Evolutionary conservation across 345 rosid species (phyloP), one percentile per base, ranked within the genome.

Genomic region (Dipteronia sinensis): DNA sequence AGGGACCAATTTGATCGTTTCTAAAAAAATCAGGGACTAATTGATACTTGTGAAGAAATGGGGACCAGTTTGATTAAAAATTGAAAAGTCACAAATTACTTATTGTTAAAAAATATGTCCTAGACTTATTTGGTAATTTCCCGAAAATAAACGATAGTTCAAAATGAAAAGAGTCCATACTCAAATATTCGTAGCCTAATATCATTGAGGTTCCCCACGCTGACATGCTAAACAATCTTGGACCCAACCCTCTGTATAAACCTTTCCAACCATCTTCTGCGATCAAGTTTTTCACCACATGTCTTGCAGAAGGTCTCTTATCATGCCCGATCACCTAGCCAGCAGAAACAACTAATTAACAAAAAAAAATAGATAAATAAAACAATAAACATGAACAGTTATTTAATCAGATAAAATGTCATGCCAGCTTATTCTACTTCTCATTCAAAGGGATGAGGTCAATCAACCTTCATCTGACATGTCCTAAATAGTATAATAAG

Each of bases 131-230:
- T 42, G 46, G 46, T 42, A 42, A 42, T 42, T 49, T 13, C 29
- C 19, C 31, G 29, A 25, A n/a, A 72, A 19, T 63, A 65, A 73
- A 63, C 15, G 49, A 8, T 17, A 42, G 40, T 58, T 10, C 15
- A 20, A 20, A 58, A 62, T 38, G 73, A 75, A 79, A 76, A 79
- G 72, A 77, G 68, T 40, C 42, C 97, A 78, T 93, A 97, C 99
- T 97, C 84, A 97, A 85, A 85, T 97, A 97, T 82, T 97, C 99
- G 66, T 97, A 97, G 71, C 98, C 83, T 82, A 94, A 76, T 76
- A 97, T 97, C 99, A 97, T 93, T 1, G 99, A 87, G 76, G 99
- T 94, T 89, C 98, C 99, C 99, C 99, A 92, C 72, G 98, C 95
- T 17, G 99, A 97, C 94, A 90, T 97, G 88, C 97, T 93, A 89